A percentile compares a stretch with the other conserved stretches of the same genome.
Evolutionary conservation across 208 protist species (phyloP).

Genomic region (Crithidia fasciculata): DNA sequence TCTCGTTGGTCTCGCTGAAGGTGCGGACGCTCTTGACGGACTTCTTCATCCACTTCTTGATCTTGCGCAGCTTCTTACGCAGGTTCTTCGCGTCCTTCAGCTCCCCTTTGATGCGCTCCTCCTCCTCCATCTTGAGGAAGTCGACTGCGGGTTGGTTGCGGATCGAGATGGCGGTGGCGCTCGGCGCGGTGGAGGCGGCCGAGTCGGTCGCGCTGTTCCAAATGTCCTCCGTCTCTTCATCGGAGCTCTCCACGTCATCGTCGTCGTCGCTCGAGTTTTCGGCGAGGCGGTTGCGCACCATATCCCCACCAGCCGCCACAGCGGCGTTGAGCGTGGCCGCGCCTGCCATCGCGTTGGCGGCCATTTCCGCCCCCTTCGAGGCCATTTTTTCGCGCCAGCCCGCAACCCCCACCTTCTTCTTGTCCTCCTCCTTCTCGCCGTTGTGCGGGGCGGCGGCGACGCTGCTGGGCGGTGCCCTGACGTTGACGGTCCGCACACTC

Average conservation of each 20-base stretch:
- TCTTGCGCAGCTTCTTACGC: conserved; percentile 37
- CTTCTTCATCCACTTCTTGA: conserved; percentile 37
- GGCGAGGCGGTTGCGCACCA: conserved; percentile 11
- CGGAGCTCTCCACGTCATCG: conserved; percentile 30
- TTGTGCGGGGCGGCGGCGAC: not conserved
- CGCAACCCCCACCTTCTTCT: conserved; percentile 17
- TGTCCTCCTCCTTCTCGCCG: conserved; percentile 1
- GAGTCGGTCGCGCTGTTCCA: conserved; percentile 16
- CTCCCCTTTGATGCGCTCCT: conserved; percentile 34
- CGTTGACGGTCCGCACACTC: conserved; percentile 8
- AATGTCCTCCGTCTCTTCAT: conserved; percentile 35
- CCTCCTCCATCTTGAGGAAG: conserved; percentile 42
- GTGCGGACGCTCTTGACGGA: conserved; percentile 28
- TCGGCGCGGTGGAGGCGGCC: conserved; percentile 13
- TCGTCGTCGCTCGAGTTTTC: conserved; percentile 33
- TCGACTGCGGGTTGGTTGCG: conserved; percentile 36
- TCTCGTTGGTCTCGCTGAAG: conserved; percentile 23
- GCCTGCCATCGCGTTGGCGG: conserved; percentile 1
- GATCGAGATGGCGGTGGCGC: conserved; percentile 37
- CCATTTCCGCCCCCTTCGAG: conserved; percentile 6
- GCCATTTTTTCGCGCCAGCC: conserved; percentile 29
- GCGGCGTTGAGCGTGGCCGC: conserved; percentile 24
- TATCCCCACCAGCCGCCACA: conserved; percentile 6
- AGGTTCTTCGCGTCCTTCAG: conserved; percentile 36
- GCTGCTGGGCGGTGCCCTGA: conserved; percentile 4